Base-by-base conservation (phyloP, 495 filamentous ascomycete genomes). In the Tuber aestivum region DNA sequence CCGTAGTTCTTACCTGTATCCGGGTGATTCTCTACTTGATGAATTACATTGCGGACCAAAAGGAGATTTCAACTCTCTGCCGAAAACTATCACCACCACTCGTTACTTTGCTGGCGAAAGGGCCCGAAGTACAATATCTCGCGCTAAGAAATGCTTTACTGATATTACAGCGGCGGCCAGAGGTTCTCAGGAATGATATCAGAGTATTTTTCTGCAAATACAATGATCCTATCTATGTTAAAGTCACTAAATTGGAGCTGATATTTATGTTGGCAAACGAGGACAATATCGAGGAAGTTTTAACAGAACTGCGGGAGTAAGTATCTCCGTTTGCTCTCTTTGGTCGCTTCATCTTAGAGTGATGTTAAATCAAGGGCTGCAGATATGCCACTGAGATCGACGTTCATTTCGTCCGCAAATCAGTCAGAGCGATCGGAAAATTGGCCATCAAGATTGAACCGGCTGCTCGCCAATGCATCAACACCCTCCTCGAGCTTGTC, bases 141-240 rank as follows among this genome's bases (percentile, higher is more conserved):
- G 95, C 94, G 3, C 87, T 99, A 18, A 88, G 96, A 75, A 99
- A 99, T 85, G 96, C 96, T 7, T 87, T 98, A 23, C 86, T 99
- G 23, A 97, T 99, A 77, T 86, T 99, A 70, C 95, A 99, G 83
- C 89, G 95, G 77, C 88, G 94, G 72, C 95, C 95, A 1, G 95
- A 98, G 79, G 94, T 99, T 4, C 86, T 99, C 12, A 89, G 95
- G 56, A 98, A 97, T 84, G 95, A 99, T 84, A 97, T 99, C 75
- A 89, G 95, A 18, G 95, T 98, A 69, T 99, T 99, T 85, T 99
- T 99, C 85, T 99, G 95, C 89, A 99, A 99, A 87, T 99, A 99
- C 86, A 99, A 99, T 80, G 95, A 99, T 82, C 95, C 96, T 0
- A 98, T 98, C 74, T 99, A 99, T 82, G 95, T 99, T 86, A 99